Evolutionary conservation across 331 rosid genomes (phyloP), one percentile per base, ranked within the genome.

Genomic region (Malus hybrid): DNA sequence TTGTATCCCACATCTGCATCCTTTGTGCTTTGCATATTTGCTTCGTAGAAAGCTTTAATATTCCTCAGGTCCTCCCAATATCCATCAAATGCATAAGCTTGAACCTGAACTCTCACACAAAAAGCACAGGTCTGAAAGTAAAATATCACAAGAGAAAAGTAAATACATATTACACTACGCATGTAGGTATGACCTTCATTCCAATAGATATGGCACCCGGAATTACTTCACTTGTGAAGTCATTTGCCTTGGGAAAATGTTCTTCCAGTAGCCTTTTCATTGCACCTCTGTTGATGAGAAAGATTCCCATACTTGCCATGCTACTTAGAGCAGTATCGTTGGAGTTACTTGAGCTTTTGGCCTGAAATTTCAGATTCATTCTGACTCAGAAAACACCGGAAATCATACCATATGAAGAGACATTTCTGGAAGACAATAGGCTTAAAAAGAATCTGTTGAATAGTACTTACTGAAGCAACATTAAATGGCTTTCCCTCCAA

Each of bases 41-140:
- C 79, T 60, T 66, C 32, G 79, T 84, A 84, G 81, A 81, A 84
- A 70, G 80, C 85, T 52, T 50, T 68, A 54, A 84, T 81, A 74
- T 61, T 84, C 64, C 78, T 78, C 80, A 84, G 71, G 80, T 84
- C 85, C 60, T 81, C 85, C 87, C 87, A 84, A 64, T 75, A 73
- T 54, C 85, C 87, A 32, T 31, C 76, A 67, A 80, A 84, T 39
- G 44, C 44, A 48, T 64, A 78, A 34, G 73, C 83, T 64, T 84
- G 72, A 60, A 81, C 76, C 85, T 84, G 61, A 29, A 2, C 32
- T 20, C 66, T 13, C 28, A 18, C 48, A 60, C 56, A 50, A 50
- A 50, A 50, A 10, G 13, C 4, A 42, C 48, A 10, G 48, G 12
- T 42, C 13, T 42, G 48, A 42, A 42, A 42, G 48, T 42, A 42